Conservation (phyloP, 148 eudicot species). For the Cornus florida region DNA sequence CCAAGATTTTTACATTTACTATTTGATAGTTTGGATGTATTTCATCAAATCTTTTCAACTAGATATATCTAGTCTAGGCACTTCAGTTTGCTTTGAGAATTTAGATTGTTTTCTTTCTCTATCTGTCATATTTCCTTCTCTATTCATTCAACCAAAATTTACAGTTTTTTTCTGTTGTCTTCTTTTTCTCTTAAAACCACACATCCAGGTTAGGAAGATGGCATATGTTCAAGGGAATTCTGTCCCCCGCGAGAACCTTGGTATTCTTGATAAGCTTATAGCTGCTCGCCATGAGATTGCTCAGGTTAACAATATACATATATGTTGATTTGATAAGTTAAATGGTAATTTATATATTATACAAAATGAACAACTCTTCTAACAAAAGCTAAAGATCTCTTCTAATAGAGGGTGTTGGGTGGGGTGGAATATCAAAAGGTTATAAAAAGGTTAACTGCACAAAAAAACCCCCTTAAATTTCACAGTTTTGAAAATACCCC, state of each 20-base stretch:
- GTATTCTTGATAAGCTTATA: conserved; percentile 84
- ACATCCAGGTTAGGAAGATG: conserved; percentile 79
- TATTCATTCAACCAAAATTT: background rate
- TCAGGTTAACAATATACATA: conserved; percentile 45
- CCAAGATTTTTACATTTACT: background rate
- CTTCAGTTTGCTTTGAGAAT: background rate
- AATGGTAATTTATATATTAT: background rate
- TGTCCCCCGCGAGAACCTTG: conserved; percentile 83
- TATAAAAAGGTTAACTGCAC: too few relatives aligned
- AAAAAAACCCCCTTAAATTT: too few relatives aligned
- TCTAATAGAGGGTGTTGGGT: background rate
- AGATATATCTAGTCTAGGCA: background rate
- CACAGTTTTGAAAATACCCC: too few relatives aligned
- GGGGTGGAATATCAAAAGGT: too few relatives aligned
- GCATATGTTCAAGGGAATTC: conserved; percentile 77
- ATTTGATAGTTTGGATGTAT: background rate
- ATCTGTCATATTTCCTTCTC: background rate
- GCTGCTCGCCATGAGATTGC: conserved; percentile 91
- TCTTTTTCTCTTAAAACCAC: background rate
- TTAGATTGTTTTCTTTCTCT: background rate
- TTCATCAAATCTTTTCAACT: background rate
- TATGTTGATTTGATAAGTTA: background rate
- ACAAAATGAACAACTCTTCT: background rate
- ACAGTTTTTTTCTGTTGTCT: background rate
- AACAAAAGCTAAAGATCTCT: background rate